A percentile compares a stretch with the other conserved stretches of the same genome.
Conservation (phyloP, 306 rosid genomes). For the Medicago arabica region DNA sequence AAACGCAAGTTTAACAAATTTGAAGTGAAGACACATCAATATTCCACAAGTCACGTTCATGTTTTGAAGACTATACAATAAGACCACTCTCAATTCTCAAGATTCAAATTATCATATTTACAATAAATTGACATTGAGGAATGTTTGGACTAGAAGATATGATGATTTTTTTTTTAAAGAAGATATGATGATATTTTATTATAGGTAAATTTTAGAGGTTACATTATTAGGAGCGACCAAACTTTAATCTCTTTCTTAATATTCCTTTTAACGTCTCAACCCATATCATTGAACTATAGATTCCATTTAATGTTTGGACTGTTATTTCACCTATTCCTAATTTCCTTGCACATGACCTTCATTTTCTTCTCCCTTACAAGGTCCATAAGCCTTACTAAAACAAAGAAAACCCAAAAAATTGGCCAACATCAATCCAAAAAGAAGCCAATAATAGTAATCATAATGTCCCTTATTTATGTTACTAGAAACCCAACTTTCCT, state of each 20-base stretch:
- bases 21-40: constrained; percentile 38
- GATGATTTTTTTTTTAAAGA: no score
- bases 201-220: no score
- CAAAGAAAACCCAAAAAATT: background rate
- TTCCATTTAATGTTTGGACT: no score
- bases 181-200: no score
- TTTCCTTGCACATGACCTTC: background rate
- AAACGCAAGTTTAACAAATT: constrained; percentile 33
- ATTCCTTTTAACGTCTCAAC: no score
- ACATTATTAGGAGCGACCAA: no score
- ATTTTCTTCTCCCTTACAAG: constrained; percentile 27
- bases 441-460: constrained; percentile 17
- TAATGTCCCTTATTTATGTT: constrained; percentile 30
- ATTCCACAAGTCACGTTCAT: constrained; percentile 26
- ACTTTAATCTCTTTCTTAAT: no score
- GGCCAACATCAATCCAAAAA: constrained; percentile 22
- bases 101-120: no score
- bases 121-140: no score
- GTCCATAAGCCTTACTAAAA: constrained; percentile 10
- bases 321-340: background rate
- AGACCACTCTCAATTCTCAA: background rate
- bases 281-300: no score
- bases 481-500: constrained; percentile 21
- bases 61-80: constrained; percentile 31
- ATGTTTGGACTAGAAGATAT: no score